phyloP scores from a whole-genome alignment of 2,329 filamentous ascomycete genomes.

The Arthrobotrys sinensis region DNA sequence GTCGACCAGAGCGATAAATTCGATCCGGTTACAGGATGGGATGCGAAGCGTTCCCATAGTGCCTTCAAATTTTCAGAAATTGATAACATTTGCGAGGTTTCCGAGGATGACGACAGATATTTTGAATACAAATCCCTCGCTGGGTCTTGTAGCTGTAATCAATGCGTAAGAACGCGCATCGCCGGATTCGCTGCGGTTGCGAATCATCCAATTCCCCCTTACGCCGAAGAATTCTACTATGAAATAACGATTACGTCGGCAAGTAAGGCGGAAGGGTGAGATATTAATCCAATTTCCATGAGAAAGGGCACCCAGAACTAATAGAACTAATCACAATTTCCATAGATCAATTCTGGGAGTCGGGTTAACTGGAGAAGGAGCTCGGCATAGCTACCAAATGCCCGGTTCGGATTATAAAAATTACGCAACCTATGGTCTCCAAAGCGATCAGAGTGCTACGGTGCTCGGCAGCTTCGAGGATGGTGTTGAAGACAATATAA shows the following conservation, averaged over 20 bases:
- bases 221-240: slow-evolving; percentile 31
- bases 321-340: background rate
- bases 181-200: background rate
- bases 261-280: background rate
- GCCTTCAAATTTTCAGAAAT: background rate
- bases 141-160: background rate
- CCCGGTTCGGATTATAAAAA: slow-evolving; percentile 6
- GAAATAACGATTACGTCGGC: slow-evolving; percentile 24
- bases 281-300: background rate
- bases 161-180: no score
- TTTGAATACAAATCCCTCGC: background rate
- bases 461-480: background rate
- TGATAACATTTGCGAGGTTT: background rate
- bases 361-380: background rate
- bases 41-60: background rate
- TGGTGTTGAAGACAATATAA: background rate
- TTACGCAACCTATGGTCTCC: background rate
- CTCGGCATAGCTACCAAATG: background rate
- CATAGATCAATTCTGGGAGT: background rate
- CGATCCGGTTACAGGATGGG: slow-evolving; percentile 12
- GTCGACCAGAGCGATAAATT: slow-evolving; percentile 5
- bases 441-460: slow-evolving; percentile 19
- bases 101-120: background rate
- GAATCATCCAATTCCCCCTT: slow-evolving; percentile 17
- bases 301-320: no score